A percentile compares a stretch with the other conserved stretches of the same genome.
phyloP scores from a whole-genome alignment of 768 basidiomycete species.

The Tremella fuciformis region DNA sequence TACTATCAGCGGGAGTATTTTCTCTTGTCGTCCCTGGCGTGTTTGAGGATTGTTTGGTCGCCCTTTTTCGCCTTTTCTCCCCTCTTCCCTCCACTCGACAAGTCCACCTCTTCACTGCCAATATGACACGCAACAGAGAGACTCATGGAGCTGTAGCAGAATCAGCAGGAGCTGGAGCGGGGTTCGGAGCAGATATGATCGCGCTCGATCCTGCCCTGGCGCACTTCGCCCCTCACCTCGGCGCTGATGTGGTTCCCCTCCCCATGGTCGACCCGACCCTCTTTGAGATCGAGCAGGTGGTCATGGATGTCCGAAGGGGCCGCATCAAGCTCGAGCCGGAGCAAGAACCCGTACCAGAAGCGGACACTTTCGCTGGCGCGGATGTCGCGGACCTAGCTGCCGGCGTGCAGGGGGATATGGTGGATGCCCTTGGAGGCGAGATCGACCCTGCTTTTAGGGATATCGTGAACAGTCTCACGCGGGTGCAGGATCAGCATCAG shows the following conservation, averaged over 20 bases:
- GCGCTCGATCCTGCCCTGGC: constrained; percentile 1
- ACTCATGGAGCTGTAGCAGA: too few species aligned
- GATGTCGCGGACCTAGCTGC: background rate
- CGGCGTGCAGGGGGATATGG: background rate
- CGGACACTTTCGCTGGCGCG: background rate
- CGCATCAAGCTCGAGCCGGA: constrained; percentile 17
- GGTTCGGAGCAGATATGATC: too few species aligned
- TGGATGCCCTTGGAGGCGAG: constrained; percentile 20
- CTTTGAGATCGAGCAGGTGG: constrained; percentile 33
- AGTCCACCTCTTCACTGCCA: background rate
- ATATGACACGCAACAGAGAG: background rate
- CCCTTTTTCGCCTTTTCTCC: background rate
- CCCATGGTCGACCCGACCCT: constrained; percentile 33
- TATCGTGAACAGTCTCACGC: constrained; percentile 44
- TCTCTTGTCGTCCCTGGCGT: too few species aligned
- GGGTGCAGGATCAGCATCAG: constrained; percentile 26
- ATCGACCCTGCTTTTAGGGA: constrained; percentile 46
- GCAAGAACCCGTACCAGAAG: background rate
- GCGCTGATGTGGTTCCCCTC: too few species aligned
- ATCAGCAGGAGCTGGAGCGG: too few species aligned
- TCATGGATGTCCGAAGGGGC: constrained; percentile 33
- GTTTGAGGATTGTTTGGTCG: background rate
- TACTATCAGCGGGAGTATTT: too few species aligned
- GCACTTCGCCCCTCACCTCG: constrained; percentile 1
- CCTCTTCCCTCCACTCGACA: background rate